phyloP scores from a whole-genome alignment of 2,329 filamentous ascomycete genomes.

The Exserohilum turcica region DNA sequence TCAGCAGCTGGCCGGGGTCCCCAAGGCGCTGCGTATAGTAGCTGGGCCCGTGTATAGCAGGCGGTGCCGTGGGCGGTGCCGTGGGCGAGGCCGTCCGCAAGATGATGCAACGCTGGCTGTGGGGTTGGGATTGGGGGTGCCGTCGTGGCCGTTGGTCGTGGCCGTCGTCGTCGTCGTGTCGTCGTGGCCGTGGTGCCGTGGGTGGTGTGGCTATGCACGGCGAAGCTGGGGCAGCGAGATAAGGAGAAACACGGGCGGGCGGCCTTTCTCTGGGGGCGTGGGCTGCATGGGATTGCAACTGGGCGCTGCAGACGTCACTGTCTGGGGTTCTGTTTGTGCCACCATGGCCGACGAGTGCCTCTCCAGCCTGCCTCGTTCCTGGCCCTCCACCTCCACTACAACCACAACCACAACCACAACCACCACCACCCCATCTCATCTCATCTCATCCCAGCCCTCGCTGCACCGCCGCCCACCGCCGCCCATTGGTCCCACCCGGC shows the following conservation, averaged over 20 bases:
- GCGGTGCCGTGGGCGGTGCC: constrained; percentile 18
- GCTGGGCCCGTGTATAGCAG: constrained; percentile 11
- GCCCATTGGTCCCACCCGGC: constrained; percentile 17
- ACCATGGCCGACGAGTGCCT: background rate
- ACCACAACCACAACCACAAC: constrained; percentile 2
- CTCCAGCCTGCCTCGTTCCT: constrained; percentile 5
- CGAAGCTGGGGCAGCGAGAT: constrained; percentile 13
- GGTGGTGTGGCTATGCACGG: constrained; percentile 13
- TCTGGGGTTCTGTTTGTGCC: constrained; percentile 18
- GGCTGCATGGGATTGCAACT: no score
- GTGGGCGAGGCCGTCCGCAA: constrained; percentile 17
- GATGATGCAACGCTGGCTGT: constrained; percentile 19
- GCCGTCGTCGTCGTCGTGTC: background rate
- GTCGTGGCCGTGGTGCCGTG: background rate
- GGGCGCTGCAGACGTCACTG: constrained; percentile 14
- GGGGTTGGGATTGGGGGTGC: constrained; percentile 5
- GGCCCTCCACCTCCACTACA: no score
- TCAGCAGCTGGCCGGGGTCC: constrained; percentile 16
- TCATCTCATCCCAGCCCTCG: background rate
- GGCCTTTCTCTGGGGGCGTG: constrained; percentile 12
- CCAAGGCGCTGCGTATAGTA: constrained; percentile 5
- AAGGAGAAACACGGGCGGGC: constrained; percentile 6
- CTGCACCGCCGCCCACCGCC: constrained; percentile 3
- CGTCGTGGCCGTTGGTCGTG: background rate
- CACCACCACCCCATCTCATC: constrained; percentile 1